Evolutionary conservation across 2,329 filamentous ascomycete species (phyloP), one percentile per base, ranked within the genome.

Genomic region (Orbilia oligospora): DNA sequence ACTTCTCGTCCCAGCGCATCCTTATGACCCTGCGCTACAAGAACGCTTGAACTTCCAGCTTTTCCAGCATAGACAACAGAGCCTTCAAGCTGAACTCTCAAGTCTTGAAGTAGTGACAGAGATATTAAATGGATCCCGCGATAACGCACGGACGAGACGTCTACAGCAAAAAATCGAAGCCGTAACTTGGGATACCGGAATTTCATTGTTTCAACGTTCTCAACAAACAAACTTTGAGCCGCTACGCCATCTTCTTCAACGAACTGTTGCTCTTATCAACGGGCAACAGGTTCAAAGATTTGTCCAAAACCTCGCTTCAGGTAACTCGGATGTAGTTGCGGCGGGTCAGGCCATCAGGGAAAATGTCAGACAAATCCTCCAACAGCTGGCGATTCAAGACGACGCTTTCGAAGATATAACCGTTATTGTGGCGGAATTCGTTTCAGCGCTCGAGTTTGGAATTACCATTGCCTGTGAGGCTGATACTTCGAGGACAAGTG

Each of bases 1-100:
- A 79, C 87, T 97, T 1, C 97, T 95, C 82, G 90, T 98, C 1
- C 94, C 97, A 0, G 91, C 97, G 83, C 91, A 91, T 81, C 88
- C 92, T 2, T 96, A 95, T 82, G 96, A 99, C 83, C 96, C 96
- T 0, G 90, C 90, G 3, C 64, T 78, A 10, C 63, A 72, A 44
- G 75, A 71, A 27, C 38, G 48, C 12, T 24, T 78, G 8, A 48
- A 55, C n/a, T 58, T 72, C 53, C 20, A 78, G 12, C 18, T 72
- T 12, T 72, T 72, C 30, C 14, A 48, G 22, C 44, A 78, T n/a
- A 56, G 68, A n/a, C 53, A 65, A 49, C 18, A 69, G 38, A 67
- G 2, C 14, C 68, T 78, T 9, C 53, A 69, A 56, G 41, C 68
- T 0, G 56, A 64, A 41, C 64, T 78, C 16, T 46, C 24, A 4